These are phyloP conservation scores for Batkoa obscura DNA, from an alignment of 371 early-diverging fungal genomes.

Conservation along the genomic window DNA sequence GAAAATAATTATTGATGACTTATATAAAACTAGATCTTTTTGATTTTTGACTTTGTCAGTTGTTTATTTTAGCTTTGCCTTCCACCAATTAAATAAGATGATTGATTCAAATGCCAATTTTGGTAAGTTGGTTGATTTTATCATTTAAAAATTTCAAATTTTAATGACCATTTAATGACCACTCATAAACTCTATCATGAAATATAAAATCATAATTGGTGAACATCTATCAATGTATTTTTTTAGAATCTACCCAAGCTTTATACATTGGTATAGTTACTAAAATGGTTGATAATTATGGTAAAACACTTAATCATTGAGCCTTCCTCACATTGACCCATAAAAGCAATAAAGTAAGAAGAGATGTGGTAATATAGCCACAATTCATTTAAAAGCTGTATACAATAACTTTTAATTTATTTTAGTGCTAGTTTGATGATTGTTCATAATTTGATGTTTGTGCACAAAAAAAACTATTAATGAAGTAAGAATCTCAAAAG, in stretches of 20 bases:
- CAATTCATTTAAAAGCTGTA: background rate
- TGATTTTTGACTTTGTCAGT: no score
- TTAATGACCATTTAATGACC: no score
- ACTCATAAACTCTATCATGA: no score
- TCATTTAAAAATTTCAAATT: no score
- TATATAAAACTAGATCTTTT: no score
- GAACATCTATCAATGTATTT: no score
- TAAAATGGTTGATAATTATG: background rate
- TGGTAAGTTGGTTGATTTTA: no score
- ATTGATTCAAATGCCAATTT: no score
- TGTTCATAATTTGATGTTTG: conserved; percentile 8
- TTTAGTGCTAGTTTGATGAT: conserved; percentile 2
- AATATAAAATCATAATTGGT: no score
- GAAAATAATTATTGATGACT: no score
- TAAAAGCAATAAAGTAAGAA: conserved; percentile 1
- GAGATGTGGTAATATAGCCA: conserved; percentile 2
- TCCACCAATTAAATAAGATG: no score
- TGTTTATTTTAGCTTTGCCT: no score
- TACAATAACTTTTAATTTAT: background rate
- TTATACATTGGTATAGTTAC: background rate
- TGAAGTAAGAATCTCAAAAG: conserved; percentile 3
- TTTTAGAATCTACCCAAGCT: background rate
- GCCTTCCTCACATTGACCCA: background rate
- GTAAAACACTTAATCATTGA: conserved; percentile 5
- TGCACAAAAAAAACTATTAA: conserved; percentile 5